These are phyloP conservation scores for Saccharomycopsis hybrid DNA, from an alignment of 1,139 yeast species.

Conservation along the genomic window DNA sequence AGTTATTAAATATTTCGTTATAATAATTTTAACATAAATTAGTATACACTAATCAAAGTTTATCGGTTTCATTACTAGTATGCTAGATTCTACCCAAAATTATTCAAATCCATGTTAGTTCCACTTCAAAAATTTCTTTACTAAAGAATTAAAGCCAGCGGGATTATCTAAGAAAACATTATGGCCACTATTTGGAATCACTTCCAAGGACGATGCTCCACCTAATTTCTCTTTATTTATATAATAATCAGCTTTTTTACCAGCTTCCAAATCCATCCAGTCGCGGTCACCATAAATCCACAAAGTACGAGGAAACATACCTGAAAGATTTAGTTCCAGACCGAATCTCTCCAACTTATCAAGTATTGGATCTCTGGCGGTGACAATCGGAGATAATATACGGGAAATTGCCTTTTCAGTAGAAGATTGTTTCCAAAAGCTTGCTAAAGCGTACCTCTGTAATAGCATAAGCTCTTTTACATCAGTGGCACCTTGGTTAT, in stretches of 20 bases:
- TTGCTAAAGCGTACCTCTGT: slow-evolving; percentile 12
- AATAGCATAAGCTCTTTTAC: slow-evolving; percentile 10
- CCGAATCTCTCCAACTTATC: slow-evolving; percentile 11
- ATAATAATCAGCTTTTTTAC: slow-evolving; percentile 43
- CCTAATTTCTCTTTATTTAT: slow-evolving; percentile 26
- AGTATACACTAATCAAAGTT: no score
- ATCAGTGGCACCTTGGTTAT: slow-evolving; percentile 3
- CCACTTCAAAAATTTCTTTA: slow-evolving; percentile 38
- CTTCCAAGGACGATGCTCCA: slow-evolving; percentile 33
- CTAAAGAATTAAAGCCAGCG: slow-evolving; percentile 45
- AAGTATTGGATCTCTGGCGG: slow-evolving; percentile 19
- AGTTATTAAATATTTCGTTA: no score
- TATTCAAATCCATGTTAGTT: no score
- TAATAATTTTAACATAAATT: no score
- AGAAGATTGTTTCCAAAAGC: slow-evolving; percentile 16
- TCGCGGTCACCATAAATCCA: slow-evolving; percentile 78
- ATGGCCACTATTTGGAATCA: slow-evolving; percentile 62
- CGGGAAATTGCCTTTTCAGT: slow-evolving; percentile 19
- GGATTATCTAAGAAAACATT: slow-evolving; percentile 76
- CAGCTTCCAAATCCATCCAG: slow-evolving; percentile 81
- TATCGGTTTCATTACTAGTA: no score
- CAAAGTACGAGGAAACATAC: slow-evolving; percentile 26
- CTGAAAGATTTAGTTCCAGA: no score
- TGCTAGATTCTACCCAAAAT: no score
- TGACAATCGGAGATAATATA: slow-evolving; percentile 15